Evolutionary conservation across 2,329 filamentous ascomycete species (phyloP).

Genomic region (Hypoxylon sp.): DNA sequence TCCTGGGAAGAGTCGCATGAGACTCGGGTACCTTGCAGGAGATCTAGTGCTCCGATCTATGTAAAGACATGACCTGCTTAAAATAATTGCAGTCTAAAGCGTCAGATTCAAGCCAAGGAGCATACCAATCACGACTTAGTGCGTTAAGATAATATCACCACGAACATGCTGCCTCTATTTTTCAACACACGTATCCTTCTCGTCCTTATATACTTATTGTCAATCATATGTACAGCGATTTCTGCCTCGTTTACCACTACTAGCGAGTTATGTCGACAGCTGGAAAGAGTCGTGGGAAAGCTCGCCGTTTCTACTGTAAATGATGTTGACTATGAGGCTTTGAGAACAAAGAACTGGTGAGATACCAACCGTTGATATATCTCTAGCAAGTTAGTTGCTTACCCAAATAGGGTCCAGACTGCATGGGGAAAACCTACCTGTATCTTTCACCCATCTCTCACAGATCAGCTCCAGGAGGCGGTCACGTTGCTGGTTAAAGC

Average conservation of each 20-base stretch:
- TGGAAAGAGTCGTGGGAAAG: background rate
- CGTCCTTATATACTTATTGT: background rate
- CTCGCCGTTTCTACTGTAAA: background rate
- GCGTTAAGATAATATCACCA: background rate
- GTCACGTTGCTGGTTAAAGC: conserved; percentile 20
- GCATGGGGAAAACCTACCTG: conserved; percentile 23
- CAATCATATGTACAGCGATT: background rate
- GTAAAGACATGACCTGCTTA: background rate
- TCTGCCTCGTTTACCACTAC: background rate
- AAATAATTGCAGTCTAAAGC: background rate
- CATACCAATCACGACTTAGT: background rate
- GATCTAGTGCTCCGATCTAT: background rate
- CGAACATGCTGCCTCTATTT: background rate
- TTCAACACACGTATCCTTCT: background rate
- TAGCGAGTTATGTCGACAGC: background rate
- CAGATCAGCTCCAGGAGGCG: conserved; percentile 9
- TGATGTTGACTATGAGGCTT: background rate
- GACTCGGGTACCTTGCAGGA: background rate
- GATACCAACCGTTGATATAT: background rate
- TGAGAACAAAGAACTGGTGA: background rate
- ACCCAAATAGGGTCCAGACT: conserved; percentile 4
- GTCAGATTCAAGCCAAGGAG: background rate
- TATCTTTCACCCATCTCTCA: conserved; percentile 16
- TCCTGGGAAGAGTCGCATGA: background rate
- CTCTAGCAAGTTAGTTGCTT: background rate